Conservation (phyloP, 2,329 filamentous ascomycete genomes). For the Raffaelea albimanens region DNA sequence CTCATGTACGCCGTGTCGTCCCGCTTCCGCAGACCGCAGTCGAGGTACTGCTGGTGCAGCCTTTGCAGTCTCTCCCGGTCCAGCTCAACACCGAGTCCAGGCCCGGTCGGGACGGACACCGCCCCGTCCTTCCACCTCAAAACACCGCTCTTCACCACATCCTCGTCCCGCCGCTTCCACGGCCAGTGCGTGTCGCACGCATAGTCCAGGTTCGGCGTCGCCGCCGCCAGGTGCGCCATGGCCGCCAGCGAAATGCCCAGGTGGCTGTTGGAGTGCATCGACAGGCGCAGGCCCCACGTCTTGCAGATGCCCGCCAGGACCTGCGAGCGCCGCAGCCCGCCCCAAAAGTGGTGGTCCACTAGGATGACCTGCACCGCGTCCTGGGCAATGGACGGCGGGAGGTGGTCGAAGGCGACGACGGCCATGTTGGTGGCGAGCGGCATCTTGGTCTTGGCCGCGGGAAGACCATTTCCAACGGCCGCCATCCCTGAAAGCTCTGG, state of each 20-base stretch:
- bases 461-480: constrained; percentile 22
- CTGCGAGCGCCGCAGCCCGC: constrained; percentile 30
- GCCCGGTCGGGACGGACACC: constrained; percentile 25
- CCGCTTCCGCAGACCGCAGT: not conserved
- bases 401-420: constrained; percentile 25
- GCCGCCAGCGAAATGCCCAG: constrained; percentile 31
- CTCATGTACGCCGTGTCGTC: constrained; percentile 26
- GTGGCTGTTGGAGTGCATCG: constrained; percentile 34
- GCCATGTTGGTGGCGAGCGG: constrained; percentile 23
- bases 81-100: constrained; percentile 21
- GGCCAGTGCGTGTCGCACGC: constrained; percentile 35
- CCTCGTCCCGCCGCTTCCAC: constrained; percentile 32
- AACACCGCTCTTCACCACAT: constrained; percentile 25
- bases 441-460: constrained; percentile 26
- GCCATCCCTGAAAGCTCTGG: constrained; percentile 32
- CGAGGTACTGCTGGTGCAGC: not conserved
- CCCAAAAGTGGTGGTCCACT: constrained; percentile 34
- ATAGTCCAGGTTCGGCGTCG: constrained; percentile 30
- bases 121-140: constrained; percentile 27
- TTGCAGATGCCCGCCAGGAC: constrained; percentile 26
- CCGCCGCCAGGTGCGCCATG: constrained; percentile 32
- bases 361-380: constrained; percentile 30
- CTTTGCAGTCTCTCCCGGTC: not conserved
- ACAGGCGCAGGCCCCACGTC: constrained; percentile 29
- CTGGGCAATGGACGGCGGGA: constrained; percentile 26